Evolutionary conservation across 2,329 filamentous ascomycete genomes (phyloP), one percentile per base, ranked within the genome.

Genomic region (Bimuria novae-zelandiae): DNA sequence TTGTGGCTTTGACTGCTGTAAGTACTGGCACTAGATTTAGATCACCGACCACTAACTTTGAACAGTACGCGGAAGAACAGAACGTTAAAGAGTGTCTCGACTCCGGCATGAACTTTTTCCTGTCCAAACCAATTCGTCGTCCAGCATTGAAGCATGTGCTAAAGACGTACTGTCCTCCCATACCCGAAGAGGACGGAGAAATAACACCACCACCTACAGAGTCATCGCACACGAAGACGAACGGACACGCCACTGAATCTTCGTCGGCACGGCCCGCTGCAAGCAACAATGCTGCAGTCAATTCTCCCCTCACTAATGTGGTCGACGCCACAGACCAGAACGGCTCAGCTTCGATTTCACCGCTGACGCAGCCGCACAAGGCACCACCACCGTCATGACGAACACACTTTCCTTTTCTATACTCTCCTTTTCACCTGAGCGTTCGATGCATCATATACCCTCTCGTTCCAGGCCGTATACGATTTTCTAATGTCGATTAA

Each of bases 91-190:
- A 79, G 58, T 81, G 79, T 72, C 88, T 94, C 71, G 90, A 93
- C 54, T 91, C 87, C 1, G 92, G 92, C 50, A 96, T 96, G 92
- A 85, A 96, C 67, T 91, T 92, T 76, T 96, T 96, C 72, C 79
- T 96, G 25, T 81, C 80, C 35, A 87, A 87, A 71, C 84, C 84
- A 0, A 95, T 96, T 59, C 83, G 89, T 43, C 79, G 92, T n/a
- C 90, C 89, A 1, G 89, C 89, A 4, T 79, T 96, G 51, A 95
- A 95, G 72, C 88, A 92, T 64, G 90, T 96, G 0, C 79, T 96
- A 11, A 90, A 88, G 67, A 91, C 82, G 48, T 85, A 91, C 68
- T 93, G 91, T 69, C 84, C 89, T 3, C 91, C 91, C 0, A 95
- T 94, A 25, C 84, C 82, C 0, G 90, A 93, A 67, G 89, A 92